These are phyloP conservation scores for Casuarina cunninghamiana DNA, from an alignment of 306 rosid species.

Conservation along the genomic window DNA sequence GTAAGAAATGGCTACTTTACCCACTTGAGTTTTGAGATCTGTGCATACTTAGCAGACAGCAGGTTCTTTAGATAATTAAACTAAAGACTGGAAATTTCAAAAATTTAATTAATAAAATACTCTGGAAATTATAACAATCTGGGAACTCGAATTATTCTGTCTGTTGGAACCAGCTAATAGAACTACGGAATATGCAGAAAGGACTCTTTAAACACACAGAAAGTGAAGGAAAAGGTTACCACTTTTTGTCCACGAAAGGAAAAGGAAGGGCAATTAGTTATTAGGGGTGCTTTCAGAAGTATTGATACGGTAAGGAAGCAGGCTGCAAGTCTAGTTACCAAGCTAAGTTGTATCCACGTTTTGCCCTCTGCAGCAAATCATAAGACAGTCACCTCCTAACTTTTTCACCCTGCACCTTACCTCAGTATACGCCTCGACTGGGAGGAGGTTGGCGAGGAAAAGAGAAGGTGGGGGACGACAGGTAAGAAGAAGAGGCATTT, in stretches of 20 bases:
- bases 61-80: not conserved
- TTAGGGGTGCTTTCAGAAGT: not conserved
- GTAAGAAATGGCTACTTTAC: constrained; percentile 5
- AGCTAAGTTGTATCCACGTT: not conserved
- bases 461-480: not conserved
- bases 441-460: not conserved
- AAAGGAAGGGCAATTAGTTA: not conserved
- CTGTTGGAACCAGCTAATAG: not conserved
- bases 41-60: not conserved
- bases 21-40: not conserved
- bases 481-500: not conserved
- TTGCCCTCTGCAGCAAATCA: constrained; percentile 1
- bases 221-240: not conserved
- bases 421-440: not conserved
- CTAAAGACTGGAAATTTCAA: too few relatives aligned
- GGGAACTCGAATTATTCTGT: not conserved
- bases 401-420: not conserved
- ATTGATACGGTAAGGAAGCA: not conserved
- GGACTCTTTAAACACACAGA: not conserved
- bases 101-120: too few relatives aligned
- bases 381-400: not conserved
- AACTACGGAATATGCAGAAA: not conserved
- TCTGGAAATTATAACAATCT: too few relatives aligned
- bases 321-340: not conserved
- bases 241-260: not conserved